Evolutionary conservation across 441 rosid genomes (phyloP), one percentile per base, ranked within the genome.

Genomic region (Euphorbia schlechtendalii): DNA sequence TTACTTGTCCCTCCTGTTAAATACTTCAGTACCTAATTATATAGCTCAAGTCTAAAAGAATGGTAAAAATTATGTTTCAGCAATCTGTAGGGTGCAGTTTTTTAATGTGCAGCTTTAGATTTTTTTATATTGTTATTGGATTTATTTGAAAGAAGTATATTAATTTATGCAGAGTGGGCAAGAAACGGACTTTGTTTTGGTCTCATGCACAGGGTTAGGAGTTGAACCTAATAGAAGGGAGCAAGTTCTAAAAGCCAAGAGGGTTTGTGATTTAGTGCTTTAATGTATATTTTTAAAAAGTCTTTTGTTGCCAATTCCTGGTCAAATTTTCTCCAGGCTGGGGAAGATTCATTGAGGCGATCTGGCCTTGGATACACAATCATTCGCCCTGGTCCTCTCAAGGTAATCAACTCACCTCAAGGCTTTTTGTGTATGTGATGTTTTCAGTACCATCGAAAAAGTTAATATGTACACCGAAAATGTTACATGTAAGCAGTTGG

Each of bases 281-380:
- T 25, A 20, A 30, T 21, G 25, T 66, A 9, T 28, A 1, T 14
- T 43, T 13, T 54, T 34, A 8, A 45, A 66, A 6, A 46, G 32
- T 32, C 28, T 13, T 20, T 43, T 8, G 12, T 24, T 25, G 30
- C 15, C 61, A 45, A 67, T 54, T 28, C 4, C 22, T 65, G 22
- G 60, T 56, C 67, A 45, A 49, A 61, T 40, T 64, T 52, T 66
- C 22, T 57, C 24, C 76, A 94, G 99, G 92, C 96, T 53, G 98
- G 99, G 30, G 98, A 94, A 79, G 99, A 94, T 69, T 86, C 87
- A 52, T 69, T 94, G 69, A 86, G 98, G 77, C 82, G 88, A 77
- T 94, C 99, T 18, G 99, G 99, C 18, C 96, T 93, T 57, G 95
- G 97, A 59, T 93, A 88, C 82, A 93, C 97, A 45, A 88, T 90